A percentile compares a stretch with the other conserved stretches of the same genome.
These are phyloP conservation scores for Boletus bicolor DNA, from an alignment of 768 basidiomycete species.

Conservation along the genomic window DNA sequence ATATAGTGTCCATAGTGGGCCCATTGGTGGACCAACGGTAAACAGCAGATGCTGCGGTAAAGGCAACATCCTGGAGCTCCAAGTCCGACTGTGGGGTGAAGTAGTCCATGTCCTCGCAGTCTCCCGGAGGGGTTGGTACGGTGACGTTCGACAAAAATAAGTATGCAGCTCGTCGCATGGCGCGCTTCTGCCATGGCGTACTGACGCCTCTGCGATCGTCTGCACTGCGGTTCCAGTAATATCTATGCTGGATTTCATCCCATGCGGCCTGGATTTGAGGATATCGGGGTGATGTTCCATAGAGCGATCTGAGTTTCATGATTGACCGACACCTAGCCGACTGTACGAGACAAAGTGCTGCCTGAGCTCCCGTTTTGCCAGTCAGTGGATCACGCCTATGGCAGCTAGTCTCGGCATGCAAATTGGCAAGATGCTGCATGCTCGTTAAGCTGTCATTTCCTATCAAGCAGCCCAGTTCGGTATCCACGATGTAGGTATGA, in stretches of 20 bases:
- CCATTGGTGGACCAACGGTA: background rate
- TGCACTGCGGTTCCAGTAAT: background rate
- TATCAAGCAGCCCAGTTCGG: constrained; percentile 11
- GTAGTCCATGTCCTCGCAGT: background rate
- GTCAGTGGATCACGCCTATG: constrained; percentile 42
- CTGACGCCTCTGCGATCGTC: too few species aligned
- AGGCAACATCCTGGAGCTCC: background rate
- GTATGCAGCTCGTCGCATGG: background rate
- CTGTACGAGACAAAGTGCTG: constrained; percentile 35
- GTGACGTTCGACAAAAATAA: background rate
- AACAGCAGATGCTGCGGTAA: constrained; percentile 1
- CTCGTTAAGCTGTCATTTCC: constrained; percentile 20
- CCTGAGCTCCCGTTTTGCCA: constrained; percentile 38
- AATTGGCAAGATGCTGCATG: constrained; percentile 34
- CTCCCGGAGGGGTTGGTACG: background rate
- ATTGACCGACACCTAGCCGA: constrained; percentile 33
- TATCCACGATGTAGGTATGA: background rate
- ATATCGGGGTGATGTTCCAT: background rate
- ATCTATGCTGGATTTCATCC: background rate
- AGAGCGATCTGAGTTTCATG: constrained; percentile 23
- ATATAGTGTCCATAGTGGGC: background rate
- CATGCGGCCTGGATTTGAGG: background rate
- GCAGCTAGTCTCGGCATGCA: constrained; percentile 42
- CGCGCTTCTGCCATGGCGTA: background rate
- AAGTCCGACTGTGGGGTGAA: background rate